Percentiles rank a stretch among this genome's conserved stretches.
phyloP scores from a whole-genome alignment of 805 yeast genomes.

The Lipomyces starkeyi region DNA sequence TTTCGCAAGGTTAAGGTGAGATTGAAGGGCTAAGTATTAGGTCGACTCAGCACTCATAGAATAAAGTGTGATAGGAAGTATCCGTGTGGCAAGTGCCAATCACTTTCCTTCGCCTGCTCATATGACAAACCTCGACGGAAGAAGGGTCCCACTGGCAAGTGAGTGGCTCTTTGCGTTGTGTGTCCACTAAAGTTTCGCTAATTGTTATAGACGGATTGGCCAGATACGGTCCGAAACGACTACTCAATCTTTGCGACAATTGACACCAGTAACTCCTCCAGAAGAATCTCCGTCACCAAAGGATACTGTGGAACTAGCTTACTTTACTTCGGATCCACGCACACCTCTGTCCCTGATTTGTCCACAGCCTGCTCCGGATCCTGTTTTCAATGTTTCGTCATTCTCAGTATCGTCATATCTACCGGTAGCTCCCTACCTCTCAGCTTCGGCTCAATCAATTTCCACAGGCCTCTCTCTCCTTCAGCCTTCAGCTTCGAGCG shows the following conservation, averaged over 20 bases:
- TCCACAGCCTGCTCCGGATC: neutral
- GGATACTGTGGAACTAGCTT: neutral
- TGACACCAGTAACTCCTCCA: neutral
- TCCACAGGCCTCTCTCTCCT: neutral
- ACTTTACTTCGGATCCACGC: neutral
- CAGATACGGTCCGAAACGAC: neutral
- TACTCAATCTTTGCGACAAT: neutral
- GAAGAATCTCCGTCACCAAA: neutral
- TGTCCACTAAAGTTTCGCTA: neutral
- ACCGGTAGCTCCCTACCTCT: neutral
- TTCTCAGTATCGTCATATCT: neutral
- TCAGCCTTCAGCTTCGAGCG: neutral
- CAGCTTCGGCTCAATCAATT: neutral
- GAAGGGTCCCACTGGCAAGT: constrained; percentile 10
- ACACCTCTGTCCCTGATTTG: neutral
- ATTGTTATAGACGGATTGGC: neutral
- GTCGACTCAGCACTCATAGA: neutral
- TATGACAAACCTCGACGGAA: constrained; percentile 12
- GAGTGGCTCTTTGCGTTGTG: neutral
- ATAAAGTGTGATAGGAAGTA: constrained; percentile 5
- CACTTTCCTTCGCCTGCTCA: constrained; percentile 6
- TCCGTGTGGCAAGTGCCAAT: constrained; percentile 4
- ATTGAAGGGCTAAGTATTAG: neutral
- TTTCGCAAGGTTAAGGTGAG: constrained; percentile 15
- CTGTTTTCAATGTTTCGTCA: neutral